Evolutionary conservation across 345 rosid species (phyloP).

Genomic region (Conringia planisiliqua): DNA sequence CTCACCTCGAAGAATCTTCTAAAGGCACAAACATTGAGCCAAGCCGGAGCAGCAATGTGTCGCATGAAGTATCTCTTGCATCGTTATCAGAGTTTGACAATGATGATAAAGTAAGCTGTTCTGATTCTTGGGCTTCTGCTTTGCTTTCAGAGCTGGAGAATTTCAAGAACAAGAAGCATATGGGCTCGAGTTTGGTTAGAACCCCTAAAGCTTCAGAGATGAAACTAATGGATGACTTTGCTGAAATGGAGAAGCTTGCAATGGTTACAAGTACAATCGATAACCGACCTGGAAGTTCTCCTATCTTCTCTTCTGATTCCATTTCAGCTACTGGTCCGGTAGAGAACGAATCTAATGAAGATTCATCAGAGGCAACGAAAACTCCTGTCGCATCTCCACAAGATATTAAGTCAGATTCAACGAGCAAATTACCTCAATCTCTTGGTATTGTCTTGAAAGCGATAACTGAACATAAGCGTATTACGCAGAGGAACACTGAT

Average conservation of each 20-base stretch:
- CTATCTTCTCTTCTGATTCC: slow-evolving; percentile 28
- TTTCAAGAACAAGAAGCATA: slow-evolving; percentile 55
- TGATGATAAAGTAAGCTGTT: slow-evolving; percentile 64
- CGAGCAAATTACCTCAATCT: slow-evolving; percentile 38
- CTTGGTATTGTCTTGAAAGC: slow-evolving; percentile 47
- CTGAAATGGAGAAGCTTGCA: slow-evolving; percentile 89
- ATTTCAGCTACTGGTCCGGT: slow-evolving; percentile 33
- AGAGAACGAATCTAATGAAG: slow-evolving; percentile 33
- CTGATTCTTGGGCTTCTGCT: slow-evolving; percentile 76
- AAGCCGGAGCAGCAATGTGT: slow-evolving; percentile 36
- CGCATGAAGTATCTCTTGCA: slow-evolving; percentile 48
- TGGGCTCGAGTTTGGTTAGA: slow-evolving; percentile 38
- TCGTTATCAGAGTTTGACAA: slow-evolving; percentile 69
- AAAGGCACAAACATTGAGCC: slow-evolving; percentile 43
- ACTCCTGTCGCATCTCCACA: slow-evolving; percentile 25
- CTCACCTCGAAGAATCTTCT: slow-evolving; percentile 52
- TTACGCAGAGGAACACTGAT: slow-evolving; percentile 38
- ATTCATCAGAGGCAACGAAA: slow-evolving; percentile 35
- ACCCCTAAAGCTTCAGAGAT: slow-evolving; percentile 67
- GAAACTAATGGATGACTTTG: slow-evolving; percentile 90
- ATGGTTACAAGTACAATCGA: slow-evolving; percentile 43
- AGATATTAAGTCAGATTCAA: slow-evolving; percentile 29
- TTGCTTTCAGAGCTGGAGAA: slow-evolving; percentile 72
- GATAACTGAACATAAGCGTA: slow-evolving; percentile 44
- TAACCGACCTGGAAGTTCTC: slow-evolving; percentile 41